Evolutionary conservation across 495 filamentous ascomycete species (phyloP), one percentile per base, ranked within the genome.

Genomic region (Xylaria venustula): DNA sequence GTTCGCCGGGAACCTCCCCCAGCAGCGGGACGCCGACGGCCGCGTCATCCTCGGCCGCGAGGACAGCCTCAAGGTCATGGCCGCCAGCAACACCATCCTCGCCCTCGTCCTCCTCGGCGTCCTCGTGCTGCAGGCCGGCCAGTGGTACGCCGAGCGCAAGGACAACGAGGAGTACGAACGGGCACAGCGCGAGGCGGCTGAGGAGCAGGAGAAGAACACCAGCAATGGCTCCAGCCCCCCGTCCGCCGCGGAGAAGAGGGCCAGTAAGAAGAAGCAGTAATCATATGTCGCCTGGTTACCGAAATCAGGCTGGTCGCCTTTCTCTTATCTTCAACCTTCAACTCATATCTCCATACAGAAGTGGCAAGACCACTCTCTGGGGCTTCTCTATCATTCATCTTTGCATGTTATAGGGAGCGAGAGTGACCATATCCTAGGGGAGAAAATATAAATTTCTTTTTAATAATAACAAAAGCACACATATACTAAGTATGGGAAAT

Each of bases 111-210:
- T 98, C 52, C 86, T 97, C 0, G 94, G 94, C 3, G 90, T 98
- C 26, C 67, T 98, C 61, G 90, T 95, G 30, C 78, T 98, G 68
- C 95, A 98, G 85, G 93, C 91, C 7, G 94, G 95, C 12, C 93
- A 98, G 81, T 98, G 94, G 94, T 98, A 98, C 79, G 94, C 95
- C 25, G 92, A 97, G 83, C 78, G 87, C 62, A 96, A 94, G 84
- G 92, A 97, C 73, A 79, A 79, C 69, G 87, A 92, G 75, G 93
- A 98, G 76, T 80, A 79, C 62, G 87, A 84, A 71, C 77, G 77
- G 64, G 79, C 89, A 57, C 78, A 83, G 44, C 75, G 79, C 70
- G 80, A 84, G 75, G 75, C 73, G 52, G 76, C 76, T 62, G 80
- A 80, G 63, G 80, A 80, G 63, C 79, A 82, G 73, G 75, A 70